Base-by-base conservation (phyloP, 75 land plant species). In the Larix kaempferi region DNA sequence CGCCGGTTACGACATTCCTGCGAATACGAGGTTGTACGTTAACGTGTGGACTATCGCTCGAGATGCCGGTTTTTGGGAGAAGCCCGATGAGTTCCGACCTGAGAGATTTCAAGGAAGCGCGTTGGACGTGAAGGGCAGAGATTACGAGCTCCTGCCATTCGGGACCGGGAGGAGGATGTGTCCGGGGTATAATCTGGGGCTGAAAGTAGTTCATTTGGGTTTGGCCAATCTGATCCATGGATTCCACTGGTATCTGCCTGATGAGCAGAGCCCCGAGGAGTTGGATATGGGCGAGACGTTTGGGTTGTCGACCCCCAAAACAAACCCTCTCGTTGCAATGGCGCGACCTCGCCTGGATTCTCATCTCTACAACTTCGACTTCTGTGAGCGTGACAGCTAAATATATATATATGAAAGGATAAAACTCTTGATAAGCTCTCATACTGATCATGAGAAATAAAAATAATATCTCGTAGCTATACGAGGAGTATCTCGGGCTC, bases 31-130 rank as follows among this genome's bases (percentile, higher is more conserved):
- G 55, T 56, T 87, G 5, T 80, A 83, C 44, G 83, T 89, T 33
- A 91, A 91, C 74, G 81, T 87, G 1, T 89, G 91, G 83, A 85
- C 92, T 3, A 79, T 89, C 6, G 87, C 85, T 0, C 76, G 93
- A 37, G 87, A 91, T 62, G 84, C 85, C 1, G 63, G 57, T 12
- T 57, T 73, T 60, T 91, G 93, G 93, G 84, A 78, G 35, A 73
- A 84, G 65, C 84, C 91, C 6, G 58, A 77, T 13, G 84, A 82
- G 54, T 91, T 89, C 72, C 13, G 62, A 10, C 93, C 91, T 0
- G 88, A 89, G 59, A 80, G 91, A 77, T 91, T 91, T 60, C 3
- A 83, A 14, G 73, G 29, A 11, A 41, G 71, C 22, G 22, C 27
- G 35, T 58, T 78, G 62, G 91, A 90, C 64, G 71, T 86, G 37